Evolutionary conservation across 768 basidiomycete species (phyloP).

Genomic region (Leccinellum luteum): DNA sequence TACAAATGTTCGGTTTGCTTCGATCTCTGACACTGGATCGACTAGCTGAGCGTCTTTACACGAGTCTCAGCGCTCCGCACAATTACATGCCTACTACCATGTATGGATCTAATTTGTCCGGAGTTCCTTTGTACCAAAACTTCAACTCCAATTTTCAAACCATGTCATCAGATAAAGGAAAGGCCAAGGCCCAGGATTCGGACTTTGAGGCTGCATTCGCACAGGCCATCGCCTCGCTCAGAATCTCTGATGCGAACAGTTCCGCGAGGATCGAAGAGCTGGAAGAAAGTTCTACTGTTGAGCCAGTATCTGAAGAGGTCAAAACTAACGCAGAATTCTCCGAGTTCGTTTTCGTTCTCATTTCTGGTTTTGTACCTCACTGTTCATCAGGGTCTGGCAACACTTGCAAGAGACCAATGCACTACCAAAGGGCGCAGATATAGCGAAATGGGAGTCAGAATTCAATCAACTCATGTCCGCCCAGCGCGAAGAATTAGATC

Average conservation of each 20-base stretch:
- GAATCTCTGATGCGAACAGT: conserved; percentile 37
- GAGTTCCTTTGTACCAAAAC: conserved; percentile 34
- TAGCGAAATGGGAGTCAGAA: conserved; percentile 81
- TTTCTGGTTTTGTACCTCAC: background rate
- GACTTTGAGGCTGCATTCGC: conserved; percentile 89
- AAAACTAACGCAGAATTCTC: conserved; percentile 44
- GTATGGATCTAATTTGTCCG: conserved; percentile 34
- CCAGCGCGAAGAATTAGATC: conserved; percentile 63
- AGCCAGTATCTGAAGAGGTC: conserved; percentile 36
- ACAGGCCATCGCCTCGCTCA: conserved; percentile 55
- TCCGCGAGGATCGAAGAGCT: conserved; percentile 55
- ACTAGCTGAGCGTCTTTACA: conserved; percentile 38
- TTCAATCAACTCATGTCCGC: conserved; percentile 75
- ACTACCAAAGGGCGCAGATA: conserved; percentile 57
- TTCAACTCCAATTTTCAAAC: conserved; percentile 23
- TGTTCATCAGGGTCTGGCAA: conserved; percentile 54
- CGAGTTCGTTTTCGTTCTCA: conserved; percentile 40
- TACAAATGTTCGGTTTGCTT: background rate
- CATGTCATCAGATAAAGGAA: conserved; percentile 49
- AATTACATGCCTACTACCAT: conserved; percentile 32
- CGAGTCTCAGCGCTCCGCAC: conserved; percentile 36
- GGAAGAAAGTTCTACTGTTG: conserved; percentile 40
- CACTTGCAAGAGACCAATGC: conserved; percentile 55
- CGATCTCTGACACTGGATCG: conserved; percentile 4
- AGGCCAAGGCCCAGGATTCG: conserved; percentile 74